These are phyloP conservation scores for Seminavis robusta DNA, from an alignment of 108 stramenopile genomes.

Conservation along the genomic window DNA sequence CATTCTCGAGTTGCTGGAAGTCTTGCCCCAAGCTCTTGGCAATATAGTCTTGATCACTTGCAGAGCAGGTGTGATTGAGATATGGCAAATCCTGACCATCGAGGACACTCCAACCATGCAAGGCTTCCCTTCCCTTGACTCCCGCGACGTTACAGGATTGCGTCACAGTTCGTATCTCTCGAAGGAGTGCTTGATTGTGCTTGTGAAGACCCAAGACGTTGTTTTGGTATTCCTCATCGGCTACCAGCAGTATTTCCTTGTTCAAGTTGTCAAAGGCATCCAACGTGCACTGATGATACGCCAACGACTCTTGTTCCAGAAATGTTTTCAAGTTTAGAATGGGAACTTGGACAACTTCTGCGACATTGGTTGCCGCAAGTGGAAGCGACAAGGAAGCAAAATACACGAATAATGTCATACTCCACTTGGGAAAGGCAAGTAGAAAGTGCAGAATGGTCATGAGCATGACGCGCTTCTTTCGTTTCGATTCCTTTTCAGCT, in stretches of 20 bases:
- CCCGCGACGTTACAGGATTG: not conserved
- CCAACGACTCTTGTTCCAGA: constrained; percentile 7
- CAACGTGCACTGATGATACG: constrained; percentile 16
- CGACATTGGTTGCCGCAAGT: constrained; percentile 4
- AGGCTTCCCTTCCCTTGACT: not conserved
- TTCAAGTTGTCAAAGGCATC: not conserved
- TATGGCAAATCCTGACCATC: not conserved
- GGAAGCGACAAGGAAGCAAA: constrained; percentile 14
- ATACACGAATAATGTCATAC: constrained; percentile 22
- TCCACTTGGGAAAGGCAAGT: constrained; percentile 16
- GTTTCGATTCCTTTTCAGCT: no score
- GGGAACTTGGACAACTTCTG: constrained; percentile 13
- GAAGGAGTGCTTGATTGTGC: not conserved
- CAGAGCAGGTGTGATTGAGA: not conserved
- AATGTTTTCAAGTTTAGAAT: constrained; percentile 3
- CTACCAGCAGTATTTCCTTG: not conserved
- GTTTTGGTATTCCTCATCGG: constrained; percentile 2
- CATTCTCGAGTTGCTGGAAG: not conserved
- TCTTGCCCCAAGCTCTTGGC: constrained; percentile 3
- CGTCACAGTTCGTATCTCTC: not conserved
- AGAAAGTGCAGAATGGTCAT: constrained; percentile 28
- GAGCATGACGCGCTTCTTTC: no score
- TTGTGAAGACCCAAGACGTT: not conserved
- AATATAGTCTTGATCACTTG: not conserved
- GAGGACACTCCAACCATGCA: not conserved